phyloP scores from a whole-genome alignment of 1,284 basidiomycete genomes.

The Meripilus lineatus region DNA sequence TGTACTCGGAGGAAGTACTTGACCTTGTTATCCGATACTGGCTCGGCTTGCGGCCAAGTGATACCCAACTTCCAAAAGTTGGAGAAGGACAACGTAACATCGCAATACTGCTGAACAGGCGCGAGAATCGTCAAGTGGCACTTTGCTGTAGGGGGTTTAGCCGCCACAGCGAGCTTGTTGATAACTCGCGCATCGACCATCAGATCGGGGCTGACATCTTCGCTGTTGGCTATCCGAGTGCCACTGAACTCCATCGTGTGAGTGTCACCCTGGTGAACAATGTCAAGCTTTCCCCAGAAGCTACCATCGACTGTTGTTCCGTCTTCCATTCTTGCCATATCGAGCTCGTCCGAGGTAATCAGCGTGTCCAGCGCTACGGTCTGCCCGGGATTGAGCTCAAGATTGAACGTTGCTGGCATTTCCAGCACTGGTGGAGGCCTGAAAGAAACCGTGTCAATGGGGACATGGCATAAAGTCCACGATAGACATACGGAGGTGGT shows the following conservation, averaged over 20 bases:
- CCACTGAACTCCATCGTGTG: constrained; percentile 79
- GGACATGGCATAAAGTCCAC: no score
- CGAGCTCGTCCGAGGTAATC: constrained; percentile 68
- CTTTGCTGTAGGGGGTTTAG: constrained; percentile 67
- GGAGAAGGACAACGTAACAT: constrained; percentile 65
- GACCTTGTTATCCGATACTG: constrained; percentile 59
- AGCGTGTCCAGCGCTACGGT: constrained; percentile 71
- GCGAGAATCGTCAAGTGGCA: constrained; percentile 70
- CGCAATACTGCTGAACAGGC: constrained; percentile 68
- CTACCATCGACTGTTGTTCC: constrained; percentile 75
- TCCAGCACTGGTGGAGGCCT: constrained; percentile 80
- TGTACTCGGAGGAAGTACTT: constrained; percentile 77
- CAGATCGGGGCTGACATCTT: constrained; percentile 59
- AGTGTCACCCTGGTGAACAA: constrained; percentile 68
- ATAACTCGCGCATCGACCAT: constrained; percentile 71
- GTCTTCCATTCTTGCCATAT: constrained; percentile 85
- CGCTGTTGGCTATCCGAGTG: constrained; percentile 56
- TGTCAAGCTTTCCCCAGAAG: constrained; percentile 81
- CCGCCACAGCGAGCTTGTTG: constrained; percentile 62
- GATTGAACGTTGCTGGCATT: constrained; percentile 77
- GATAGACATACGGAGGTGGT: constrained; percentile 60
- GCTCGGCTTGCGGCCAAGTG: constrained; percentile 73
- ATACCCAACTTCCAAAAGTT: constrained; percentile 64
- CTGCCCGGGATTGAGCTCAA: constrained; percentile 72
- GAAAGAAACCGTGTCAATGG: constrained; percentile 8